These are phyloP conservation scores for Colletotrichum godetiae DNA, from an alignment of 2,329 filamentous ascomycete species.

Conservation along the genomic window DNA sequence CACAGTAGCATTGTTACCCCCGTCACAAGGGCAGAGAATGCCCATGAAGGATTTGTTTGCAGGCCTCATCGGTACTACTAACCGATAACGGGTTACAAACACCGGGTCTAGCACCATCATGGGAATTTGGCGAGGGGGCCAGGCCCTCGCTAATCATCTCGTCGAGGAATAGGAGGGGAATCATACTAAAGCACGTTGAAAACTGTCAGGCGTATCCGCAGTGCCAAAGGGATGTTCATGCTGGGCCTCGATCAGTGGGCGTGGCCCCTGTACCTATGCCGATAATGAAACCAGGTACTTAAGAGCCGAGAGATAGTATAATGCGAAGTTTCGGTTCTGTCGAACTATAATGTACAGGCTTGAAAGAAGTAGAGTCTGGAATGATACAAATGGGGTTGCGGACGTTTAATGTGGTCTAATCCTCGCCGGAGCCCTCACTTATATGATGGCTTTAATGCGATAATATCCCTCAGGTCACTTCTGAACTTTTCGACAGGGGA, in stretches of 20 bases:
- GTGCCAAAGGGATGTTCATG: no score
- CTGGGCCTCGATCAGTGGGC: no score
- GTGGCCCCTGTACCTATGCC: no score
- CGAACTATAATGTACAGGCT: no score
- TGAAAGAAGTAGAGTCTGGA: no score
- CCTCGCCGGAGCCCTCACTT: not conserved
- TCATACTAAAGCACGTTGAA: no score
- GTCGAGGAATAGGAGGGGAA: no score
- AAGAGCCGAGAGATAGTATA: no score
- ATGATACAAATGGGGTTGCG: not conserved
- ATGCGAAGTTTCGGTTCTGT: no score
- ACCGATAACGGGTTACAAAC: not conserved
- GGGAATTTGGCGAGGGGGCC: not conserved
- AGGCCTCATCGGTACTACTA: not conserved
- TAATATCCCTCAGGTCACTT: not conserved
- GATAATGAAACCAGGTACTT: no score
- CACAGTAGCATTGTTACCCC: not conserved
- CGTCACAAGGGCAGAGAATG: not conserved
- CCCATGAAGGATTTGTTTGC: not conserved
- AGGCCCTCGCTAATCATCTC: not conserved
- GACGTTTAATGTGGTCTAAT: not conserved
- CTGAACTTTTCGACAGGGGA: conserved; percentile 16
- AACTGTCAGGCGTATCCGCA: no score
- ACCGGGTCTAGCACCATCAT: not conserved
- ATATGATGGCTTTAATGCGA: no score